Evolutionary conservation across 108 stramenopile species (phyloP), one percentile per base, ranked within the genome.

Genomic region (Fragilaria crotonensis): DNA sequence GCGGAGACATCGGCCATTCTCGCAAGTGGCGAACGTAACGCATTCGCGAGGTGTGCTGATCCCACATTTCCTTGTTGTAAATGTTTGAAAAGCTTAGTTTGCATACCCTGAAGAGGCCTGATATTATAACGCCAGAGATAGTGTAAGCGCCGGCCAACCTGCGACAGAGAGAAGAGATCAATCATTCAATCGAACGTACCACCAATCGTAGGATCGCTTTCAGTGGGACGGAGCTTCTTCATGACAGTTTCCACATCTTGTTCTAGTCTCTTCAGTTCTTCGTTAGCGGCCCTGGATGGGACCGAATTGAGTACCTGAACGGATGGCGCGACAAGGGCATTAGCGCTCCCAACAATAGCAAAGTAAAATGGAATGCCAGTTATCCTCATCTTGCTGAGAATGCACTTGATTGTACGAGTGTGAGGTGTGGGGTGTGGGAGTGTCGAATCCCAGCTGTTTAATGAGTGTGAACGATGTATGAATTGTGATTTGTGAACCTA

Each of bases 41-140:
- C 48, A 46, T 52, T 18, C 76, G 53, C 45, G 57, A 60, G 33
- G 55, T 65, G 44, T 81, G 80, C 30, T 48, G 32, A 17, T 81
- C 60, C 80, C 76, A 81, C 18, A 74, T 73, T 19, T 81, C 76
- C 11, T 67, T 30, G 25, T 58, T 67, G 75, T 71, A 72, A n/a
- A 51, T 59, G 9, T 50, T 52, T 5, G 63, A 25, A 58, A 58
- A 68, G 36, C 36, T 41, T 14, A 41, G 36, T 41, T 14, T 41
- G 14, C 36, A 41, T 11, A 41, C 36, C 7, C 36, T 41, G 36
- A 14, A 41, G 14, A 41, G 36, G 36, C 36, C 7, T 41, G 11
- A 41, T 11, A 41, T 11, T 14, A 41, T 41, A 11, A 41, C 36
- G 36, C 14, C 14, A 41, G 36, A 11, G 36, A 41, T 11, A 41